Base-by-base conservation (phyloP, 2,329 filamentous ascomycete genomes). In the Emericellopsis atlantica region DNA sequence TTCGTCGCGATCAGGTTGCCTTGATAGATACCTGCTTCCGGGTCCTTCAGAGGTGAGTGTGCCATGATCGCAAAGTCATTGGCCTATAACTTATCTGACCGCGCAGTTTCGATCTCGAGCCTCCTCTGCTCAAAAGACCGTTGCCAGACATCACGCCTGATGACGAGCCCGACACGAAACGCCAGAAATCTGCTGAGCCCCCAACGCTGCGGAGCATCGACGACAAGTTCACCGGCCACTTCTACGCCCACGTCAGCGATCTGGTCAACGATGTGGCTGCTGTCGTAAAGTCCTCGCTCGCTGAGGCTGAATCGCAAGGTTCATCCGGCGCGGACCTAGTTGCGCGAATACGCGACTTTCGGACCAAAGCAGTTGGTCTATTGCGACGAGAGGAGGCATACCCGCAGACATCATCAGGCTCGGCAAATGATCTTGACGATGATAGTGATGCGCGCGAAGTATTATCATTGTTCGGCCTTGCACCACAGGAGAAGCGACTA, bases 401-500 rank as follows among this genome's bases (percentile, higher is more conserved):
- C 56, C 66, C 69, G 46, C 53, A 58, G 31, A 51, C 53, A 11
- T 55, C 59, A 31, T 50, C 60, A 9, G n/a, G 64, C 10, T 46
- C 56, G n/a, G 55, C 65, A 34, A 63, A 62, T 39, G 54, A 59
- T 23, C 61, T 65, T 39, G 65, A 62, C 33, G 59, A 61, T 37
- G 47, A 60, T 23, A 15, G 26, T 6, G 12, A 16, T 12, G n/a
- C 33, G n/a, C 34, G 31, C 4, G 34, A 36, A 14, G 80, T 90
- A 6, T 66, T 95, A 43, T 90, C 85, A 1, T 66, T 94, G 1
- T 81, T 79, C 49, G 87, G 85, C 41, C 83, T 79, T 49, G 83
- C 83, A 33, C 78, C 81, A 2, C 78, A 79, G 36, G 73, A 84
- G 31, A 81, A 79, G 49, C 84, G 90, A 45, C 67, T 95, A 4